Conservation (phyloP, 2,329 filamentous ascomycete genomes). For the Ophioceras dolichostomum region DNA sequence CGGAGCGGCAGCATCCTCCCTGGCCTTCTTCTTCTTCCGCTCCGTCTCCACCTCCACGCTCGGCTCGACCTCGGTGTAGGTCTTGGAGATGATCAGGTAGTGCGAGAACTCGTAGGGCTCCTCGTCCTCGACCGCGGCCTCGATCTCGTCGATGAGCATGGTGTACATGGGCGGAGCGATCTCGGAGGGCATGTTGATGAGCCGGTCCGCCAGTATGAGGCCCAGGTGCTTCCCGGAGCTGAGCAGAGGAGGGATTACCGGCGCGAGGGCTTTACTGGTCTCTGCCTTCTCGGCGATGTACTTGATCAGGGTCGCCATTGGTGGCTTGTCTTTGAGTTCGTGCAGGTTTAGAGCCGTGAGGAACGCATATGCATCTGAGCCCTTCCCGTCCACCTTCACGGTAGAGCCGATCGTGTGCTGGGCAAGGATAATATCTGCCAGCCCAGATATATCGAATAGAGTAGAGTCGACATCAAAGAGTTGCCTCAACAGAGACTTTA, state of each 20-base stretch:
- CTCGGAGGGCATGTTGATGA: constrained; percentile 95
- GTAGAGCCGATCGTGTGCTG: constrained; percentile 86
- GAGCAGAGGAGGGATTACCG: constrained; percentile 46
- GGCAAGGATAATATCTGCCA: constrained; percentile 72
- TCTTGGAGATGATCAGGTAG: constrained; percentile 84
- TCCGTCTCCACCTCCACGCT: constrained; percentile 58
- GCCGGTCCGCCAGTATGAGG: constrained; percentile 77
- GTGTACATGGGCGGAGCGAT: constrained; percentile 87
- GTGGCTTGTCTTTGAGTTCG: constrained; percentile 64
- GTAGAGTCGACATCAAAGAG: constrained; percentile 81
- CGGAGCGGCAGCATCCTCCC: constrained; percentile 43
- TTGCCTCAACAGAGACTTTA: constrained; percentile 82
- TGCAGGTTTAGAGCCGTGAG: constrained; percentile 76
- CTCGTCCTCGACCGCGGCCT: constrained; percentile 76
- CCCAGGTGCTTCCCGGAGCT: constrained; percentile 53
- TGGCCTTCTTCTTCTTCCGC: constrained; percentile 55
- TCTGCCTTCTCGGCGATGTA: constrained; percentile 56
- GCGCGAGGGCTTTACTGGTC: constrained; percentile 38
- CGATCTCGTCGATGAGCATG: constrained; percentile 86
- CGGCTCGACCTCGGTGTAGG: constrained; percentile 81
- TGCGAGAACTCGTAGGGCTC: constrained; percentile 91
- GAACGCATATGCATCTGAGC: constrained; percentile 85
- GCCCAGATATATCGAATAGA: constrained; percentile 75
- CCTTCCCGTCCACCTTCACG: constrained; percentile 93
- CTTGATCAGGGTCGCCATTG: constrained; percentile 55